A percentile compares a stretch with the other conserved stretches of the same genome.
Evolutionary conservation across 129 eudicot genomes (phyloP).

Genomic region (Smallanthus sonchifolius): DNA sequence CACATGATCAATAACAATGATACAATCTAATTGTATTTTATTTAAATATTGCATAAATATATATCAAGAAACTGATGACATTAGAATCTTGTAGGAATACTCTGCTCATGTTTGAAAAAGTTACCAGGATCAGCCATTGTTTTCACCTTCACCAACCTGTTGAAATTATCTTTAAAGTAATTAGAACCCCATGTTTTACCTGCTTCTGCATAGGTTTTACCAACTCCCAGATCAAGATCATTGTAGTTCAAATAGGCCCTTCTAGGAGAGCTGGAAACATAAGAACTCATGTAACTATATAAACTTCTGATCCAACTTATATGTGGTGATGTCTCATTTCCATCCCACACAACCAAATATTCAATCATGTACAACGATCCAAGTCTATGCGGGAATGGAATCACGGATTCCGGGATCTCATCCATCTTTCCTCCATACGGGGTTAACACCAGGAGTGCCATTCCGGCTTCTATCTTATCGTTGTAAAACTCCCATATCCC

Average conservation of each 20-base stretch:
- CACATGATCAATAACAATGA: too few relatives aligned
- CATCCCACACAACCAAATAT: conserved; percentile 37
- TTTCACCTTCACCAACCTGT: conserved; percentile 34
- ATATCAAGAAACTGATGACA: conserved; percentile 4
- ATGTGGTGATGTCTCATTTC: conserved; percentile 26
- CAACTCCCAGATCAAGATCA: conserved; percentile 54
- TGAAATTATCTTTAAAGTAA: conserved; percentile 24
- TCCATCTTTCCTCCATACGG: conserved; percentile 53
- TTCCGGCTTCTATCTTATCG: conserved; percentile 26
- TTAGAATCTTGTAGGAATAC: conserved; percentile 30
- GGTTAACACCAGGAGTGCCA: conserved; percentile 19
- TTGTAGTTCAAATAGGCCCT: conserved; percentile 43
- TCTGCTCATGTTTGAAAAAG: conserved; percentile 39
- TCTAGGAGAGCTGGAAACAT: conserved; percentile 46
- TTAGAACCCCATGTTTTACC: conserved; percentile 24
- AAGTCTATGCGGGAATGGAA: conserved; percentile 48
- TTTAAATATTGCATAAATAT: background rate
- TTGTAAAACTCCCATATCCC: conserved; percentile 34
- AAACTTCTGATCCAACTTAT: conserved; percentile 45
- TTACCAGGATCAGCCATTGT: conserved; percentile 33
- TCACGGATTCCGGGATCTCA: conserved; percentile 29
- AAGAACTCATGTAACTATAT: conserved; percentile 38
- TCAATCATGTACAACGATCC: conserved; percentile 50
- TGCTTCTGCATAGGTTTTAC: conserved; percentile 26
- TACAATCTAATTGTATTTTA: background rate